These are phyloP conservation scores for Zoysia matrella DNA, from an alignment of 202 grass and related monocot species.

Conservation along the genomic window DNA sequence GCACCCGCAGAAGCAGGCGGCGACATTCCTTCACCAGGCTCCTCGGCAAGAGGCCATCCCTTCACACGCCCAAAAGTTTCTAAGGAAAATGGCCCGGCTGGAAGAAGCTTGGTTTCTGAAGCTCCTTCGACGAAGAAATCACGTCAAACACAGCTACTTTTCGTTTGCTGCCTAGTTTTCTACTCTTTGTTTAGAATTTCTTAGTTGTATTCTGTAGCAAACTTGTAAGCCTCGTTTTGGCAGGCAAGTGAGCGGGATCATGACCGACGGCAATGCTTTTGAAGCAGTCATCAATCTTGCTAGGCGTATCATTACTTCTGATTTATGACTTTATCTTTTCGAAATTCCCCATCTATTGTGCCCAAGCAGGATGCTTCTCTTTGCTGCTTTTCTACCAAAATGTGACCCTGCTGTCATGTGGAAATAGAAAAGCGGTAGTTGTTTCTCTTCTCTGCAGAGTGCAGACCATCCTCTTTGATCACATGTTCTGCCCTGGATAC, in stretches of 20 bases:
- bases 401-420: background rate
- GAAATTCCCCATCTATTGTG: constrained; percentile 9
- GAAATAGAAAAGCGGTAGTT: background rate
- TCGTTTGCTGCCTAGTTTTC: constrained; percentile 46
- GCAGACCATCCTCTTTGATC: no score
- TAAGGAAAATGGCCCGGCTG: constrained; percentile 50
- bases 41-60: constrained; percentile 54
- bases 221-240: constrained; percentile 31
- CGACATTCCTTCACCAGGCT: constrained; percentile 53
- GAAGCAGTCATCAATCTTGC: constrained; percentile 20
- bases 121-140: constrained; percentile 27
- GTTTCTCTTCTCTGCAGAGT: background rate
- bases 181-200: constrained; percentile 25
- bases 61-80: constrained; percentile 58
- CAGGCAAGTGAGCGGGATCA: constrained; percentile 35
- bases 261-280: constrained; percentile 42
- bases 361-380: constrained; percentile 8
- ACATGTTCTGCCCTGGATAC: no score
- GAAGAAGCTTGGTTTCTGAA: constrained; percentile 53
- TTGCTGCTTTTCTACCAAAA: constrained; percentile 29
- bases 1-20: constrained; percentile 68
- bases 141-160: constrained; percentile 17
- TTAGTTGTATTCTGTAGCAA: constrained; percentile 11
- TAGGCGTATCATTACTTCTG: constrained; percentile 5
- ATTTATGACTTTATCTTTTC: constrained; percentile 15